Evolutionary conservation across 768 basidiomycete genomes (phyloP), one percentile per base, ranked within the genome.

Genomic region (Artomyces pyxidatus): DNA sequence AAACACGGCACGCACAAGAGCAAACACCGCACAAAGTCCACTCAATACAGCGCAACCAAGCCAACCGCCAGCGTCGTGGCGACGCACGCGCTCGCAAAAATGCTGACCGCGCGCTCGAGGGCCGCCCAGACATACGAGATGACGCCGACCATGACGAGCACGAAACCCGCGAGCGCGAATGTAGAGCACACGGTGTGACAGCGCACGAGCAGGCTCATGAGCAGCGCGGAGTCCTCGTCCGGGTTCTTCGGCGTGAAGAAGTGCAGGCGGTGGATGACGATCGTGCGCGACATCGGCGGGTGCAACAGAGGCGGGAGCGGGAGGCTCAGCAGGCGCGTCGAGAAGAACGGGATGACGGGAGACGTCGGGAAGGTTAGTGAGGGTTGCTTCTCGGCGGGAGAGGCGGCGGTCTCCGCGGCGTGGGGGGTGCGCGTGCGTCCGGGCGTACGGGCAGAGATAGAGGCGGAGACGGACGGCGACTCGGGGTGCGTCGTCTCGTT

Each of bases 51-150:
- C 35, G 50, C 53, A 7, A 41, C 28, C 23, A 48, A 29, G 12
- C 50, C 37, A 4, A 54, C 45, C 25, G 43, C 25, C 27, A 54
- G 40, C 42, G 44, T 45, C 23, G 46, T 37, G 10, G 26, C 53
- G 19, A 54, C 32, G 27, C 45, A 54, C 22, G 42, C 28, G 25
- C 50, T 54, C 25, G 44, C 50, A 25, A 48, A 54, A 16, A 51
- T 37, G 37, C 43, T 39, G 11, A 53, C 30, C 14, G 42, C 22
- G 12, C 11, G 22, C 23, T 47, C 53, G 10, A 54, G 23, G 2
- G 25, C 9, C 19, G 26, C 37, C 53, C 49, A 54, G 26, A 51
- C 17, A 16, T 29, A 51, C 12, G 41, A 26, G 14, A 51, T 22
- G 3, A 54, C 6, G 4, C 53, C 53, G 6, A 19, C 35, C 10